These are phyloP conservation scores for Alternaria arbusti DNA, from an alignment of 2,329 filamentous ascomycete genomes.

Conservation along the genomic window DNA sequence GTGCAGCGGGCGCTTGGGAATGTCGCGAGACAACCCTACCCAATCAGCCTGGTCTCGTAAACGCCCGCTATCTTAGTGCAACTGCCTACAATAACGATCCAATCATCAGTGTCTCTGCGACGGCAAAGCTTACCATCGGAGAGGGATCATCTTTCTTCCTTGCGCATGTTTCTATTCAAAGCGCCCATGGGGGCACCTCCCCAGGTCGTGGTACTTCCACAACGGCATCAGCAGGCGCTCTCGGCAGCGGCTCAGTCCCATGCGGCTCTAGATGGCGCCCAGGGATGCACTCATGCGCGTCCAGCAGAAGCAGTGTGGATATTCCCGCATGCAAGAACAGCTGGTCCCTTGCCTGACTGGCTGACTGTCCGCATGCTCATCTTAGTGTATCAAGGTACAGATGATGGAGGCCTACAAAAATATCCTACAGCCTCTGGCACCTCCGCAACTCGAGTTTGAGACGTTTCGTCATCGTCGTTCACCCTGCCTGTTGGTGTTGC, in stretches of 20 bases:
- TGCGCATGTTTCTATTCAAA: conserved; percentile 25
- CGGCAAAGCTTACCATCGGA: conserved; percentile 22
- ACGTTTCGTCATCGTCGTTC: conserved; percentile 25
- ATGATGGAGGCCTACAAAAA: conserved; percentile 42
- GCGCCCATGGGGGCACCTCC: conserved; percentile 36
- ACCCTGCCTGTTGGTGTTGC: conserved; percentile 16
- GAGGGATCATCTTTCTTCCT: conserved; percentile 31
- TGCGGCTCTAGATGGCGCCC: conserved; percentile 33
- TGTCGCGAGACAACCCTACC: conserved; percentile 8
- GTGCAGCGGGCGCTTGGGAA: conserved; percentile 22
- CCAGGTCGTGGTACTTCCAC: conserved; percentile 21
- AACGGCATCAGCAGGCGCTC: conserved; percentile 42
- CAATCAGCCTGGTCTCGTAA: conserved; percentile 28
- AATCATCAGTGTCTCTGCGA: conserved; percentile 22
- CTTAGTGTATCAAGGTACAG: conserved; percentile 31
- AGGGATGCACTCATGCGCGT: conserved; percentile 27
- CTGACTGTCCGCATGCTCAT: conserved; percentile 24
- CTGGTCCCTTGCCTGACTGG: conserved; percentile 34
- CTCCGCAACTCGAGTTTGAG: conserved; percentile 27
- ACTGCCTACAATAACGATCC: conserved; percentile 20
- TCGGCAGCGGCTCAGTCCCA: conserved; percentile 20
- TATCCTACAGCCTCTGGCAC: conserved; percentile 30
- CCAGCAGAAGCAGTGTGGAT: conserved; percentile 20
- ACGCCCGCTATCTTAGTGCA: conserved; percentile 27
- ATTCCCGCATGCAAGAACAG: conserved; percentile 38